Base-by-base conservation (phyloP, 2,329 filamentous ascomycete genomes). In the Claviceps humidiphila region DNA sequence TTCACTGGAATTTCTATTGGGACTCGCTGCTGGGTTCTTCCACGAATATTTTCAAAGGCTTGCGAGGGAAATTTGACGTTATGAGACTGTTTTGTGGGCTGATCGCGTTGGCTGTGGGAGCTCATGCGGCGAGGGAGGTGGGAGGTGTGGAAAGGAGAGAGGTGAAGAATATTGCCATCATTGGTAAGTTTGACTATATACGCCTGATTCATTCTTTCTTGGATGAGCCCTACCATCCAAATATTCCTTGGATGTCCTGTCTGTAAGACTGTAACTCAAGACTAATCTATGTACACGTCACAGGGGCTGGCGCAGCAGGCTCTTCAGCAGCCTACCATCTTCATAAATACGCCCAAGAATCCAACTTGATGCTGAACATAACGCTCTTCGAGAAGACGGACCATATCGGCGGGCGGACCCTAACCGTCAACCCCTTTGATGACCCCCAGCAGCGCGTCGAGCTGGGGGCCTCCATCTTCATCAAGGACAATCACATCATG, bases 391-490 rank as follows among this genome's bases (percentile, higher is more conserved):
- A 98, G 63, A 85, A 84, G 59, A 82, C 81, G 16, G 66, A 73
- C 37, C 87, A 82, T 58, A 76, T 97, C 44, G 93, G 93, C 34
- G 93, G 93, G 8, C 86, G 93, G 26, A 86, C 86, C 7, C 87
- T 90, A 34, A 97, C 90, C 0, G 85, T 95, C 17, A 74, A 89
- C 61, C 83, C 82, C 2, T 91, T 85, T 64, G 76, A 80, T 57
- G 76, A 91, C 59, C 73, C 82, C 1, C 57, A 70, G 0, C 71
- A 82, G 41, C 85, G 85, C 1, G 78, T 95, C 39, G 93, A 98
- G 66, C 74, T 97, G 1, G 93, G 93, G 16, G 93, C 87, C 11
- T 91, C 85, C 55, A 95, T 97, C 60, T 98, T 97, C 64, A 87
- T 97, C 45, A 67, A 84, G 48, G 78, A 85, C 44, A 98, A 97